A percentile compares a stretch with the other conserved stretches of the same genome.
Conservation (phyloP, 208 protist species). For the Novymonas esmeraldas region DNA sequence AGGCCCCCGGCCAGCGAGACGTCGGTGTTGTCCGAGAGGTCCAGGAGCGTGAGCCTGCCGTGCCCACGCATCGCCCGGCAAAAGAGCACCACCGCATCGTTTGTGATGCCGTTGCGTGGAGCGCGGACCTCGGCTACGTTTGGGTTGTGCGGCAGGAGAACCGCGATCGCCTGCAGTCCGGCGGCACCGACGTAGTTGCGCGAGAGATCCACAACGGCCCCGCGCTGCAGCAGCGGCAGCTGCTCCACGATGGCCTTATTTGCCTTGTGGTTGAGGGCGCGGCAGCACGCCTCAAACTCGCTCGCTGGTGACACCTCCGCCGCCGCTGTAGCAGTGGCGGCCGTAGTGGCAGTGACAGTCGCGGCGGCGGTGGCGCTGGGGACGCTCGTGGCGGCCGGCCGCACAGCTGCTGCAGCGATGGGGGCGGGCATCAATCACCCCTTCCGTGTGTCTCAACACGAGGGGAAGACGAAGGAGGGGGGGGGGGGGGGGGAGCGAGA, state of each 20-base stretch:
- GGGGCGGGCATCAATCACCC: no score
- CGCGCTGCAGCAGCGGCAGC: conserved; percentile 40
- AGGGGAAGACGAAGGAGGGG: no score
- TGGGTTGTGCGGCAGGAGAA: conserved; percentile 64
- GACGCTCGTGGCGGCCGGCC: no score
- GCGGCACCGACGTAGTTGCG: conserved; percentile 76
- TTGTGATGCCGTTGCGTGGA: conserved; percentile 72
- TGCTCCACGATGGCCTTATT: conserved; percentile 52
- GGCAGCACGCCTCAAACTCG: conserved; percentile 63
- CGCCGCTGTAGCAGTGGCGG: not conserved
- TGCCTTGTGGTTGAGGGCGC: conserved; percentile 62
- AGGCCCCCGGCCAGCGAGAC: conserved; percentile 78
- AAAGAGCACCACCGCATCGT: conserved; percentile 84
- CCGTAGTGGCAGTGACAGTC: no score
- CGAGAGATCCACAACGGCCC: conserved; percentile 56
- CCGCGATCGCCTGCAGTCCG: conserved; percentile 77
- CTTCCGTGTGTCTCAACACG: no score
- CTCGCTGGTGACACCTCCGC: not conserved
- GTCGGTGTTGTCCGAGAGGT: conserved; percentile 70
- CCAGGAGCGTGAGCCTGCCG: conserved; percentile 42
- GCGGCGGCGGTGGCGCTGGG: not conserved
- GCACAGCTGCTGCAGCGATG: no score
- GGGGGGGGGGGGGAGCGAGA: no score
- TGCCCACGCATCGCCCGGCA: conserved; percentile 70
- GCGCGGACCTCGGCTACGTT: conserved; percentile 53